Percentiles rank a stretch among this genome's conserved stretches.
phyloP scores from a whole-genome alignment of 2,329 filamentous ascomycete genomes.

The Didymella pomorum region DNA sequence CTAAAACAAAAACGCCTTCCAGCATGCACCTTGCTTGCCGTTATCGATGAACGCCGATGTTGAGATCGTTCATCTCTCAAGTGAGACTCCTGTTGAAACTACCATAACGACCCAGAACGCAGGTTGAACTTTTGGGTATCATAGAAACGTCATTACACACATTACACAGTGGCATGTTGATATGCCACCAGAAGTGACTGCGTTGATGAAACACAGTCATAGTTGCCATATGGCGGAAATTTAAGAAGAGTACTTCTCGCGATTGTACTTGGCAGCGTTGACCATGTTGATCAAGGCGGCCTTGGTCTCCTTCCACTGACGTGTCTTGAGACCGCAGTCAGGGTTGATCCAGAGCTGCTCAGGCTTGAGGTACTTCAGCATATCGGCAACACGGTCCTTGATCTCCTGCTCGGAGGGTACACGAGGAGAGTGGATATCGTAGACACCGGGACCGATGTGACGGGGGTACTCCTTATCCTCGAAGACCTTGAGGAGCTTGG shows the following conservation, averaged over 20 bases:
- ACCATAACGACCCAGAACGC: slow-evolving; percentile 49
- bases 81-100: slow-evolving; percentile 29
- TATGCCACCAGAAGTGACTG: slow-evolving; percentile 44
- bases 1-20: slow-evolving; percentile 16
- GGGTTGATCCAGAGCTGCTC: slow-evolving; percentile 99
- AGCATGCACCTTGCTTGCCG: slow-evolving; percentile 25
- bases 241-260: slow-evolving; percentile 79
- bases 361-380: slow-evolving; percentile 93
- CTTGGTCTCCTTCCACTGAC: slow-evolving; percentile 99
- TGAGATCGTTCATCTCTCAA: slow-evolving; percentile 48
- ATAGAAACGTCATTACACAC: slow-evolving; percentile 51
- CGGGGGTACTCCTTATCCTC: slow-evolving; percentile 96
- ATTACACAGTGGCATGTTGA: slow-evolving; percentile 52
- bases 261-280: slow-evolving; percentile 96
- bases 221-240: slow-evolving; percentile 35
- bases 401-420: slow-evolving; percentile 97
- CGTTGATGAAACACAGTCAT: slow-evolving; percentile 45
- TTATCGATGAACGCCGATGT: slow-evolving; percentile 50
- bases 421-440: slow-evolving; percentile 99
- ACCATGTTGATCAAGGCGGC: slow-evolving; percentile 96
- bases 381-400: slow-evolving; percentile 96
- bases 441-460: slow-evolving; percentile 98
- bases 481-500: slow-evolving; percentile 98
- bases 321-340: slow-evolving; percentile 99
- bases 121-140: slow-evolving; percentile 56